phyloP scores from a whole-genome alignment of 768 basidiomycete species.

The Pleurotus cornucopiae region DNA sequence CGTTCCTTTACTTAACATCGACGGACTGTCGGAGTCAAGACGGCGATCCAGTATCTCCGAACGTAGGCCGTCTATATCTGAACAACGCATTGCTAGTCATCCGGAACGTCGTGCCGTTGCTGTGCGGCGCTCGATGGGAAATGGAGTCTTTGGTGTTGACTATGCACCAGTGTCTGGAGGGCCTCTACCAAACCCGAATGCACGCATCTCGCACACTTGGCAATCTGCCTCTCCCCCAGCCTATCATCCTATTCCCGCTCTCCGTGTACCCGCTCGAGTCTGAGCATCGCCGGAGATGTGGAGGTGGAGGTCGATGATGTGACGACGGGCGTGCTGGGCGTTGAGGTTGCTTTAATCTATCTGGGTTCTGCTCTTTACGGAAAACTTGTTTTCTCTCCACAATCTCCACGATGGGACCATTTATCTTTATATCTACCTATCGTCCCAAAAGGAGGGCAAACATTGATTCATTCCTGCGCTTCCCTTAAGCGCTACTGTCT shows the following conservation, averaged over 20 bases:
- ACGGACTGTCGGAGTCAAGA: conserved; percentile 1
- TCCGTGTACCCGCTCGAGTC: not conserved
- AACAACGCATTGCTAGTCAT: not conserved
- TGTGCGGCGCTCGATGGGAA: conserved; percentile 5
- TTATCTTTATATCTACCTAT: no score
- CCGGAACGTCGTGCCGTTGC: conserved; percentile 4
- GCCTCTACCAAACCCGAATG: conserved; percentile 56
- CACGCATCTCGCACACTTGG: conserved; percentile 44
- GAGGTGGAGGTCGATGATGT: not conserved
- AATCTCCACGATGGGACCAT: no score
- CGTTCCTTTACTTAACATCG: conserved; percentile 14
- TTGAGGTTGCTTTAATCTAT: no score
- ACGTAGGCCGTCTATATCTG: not conserved
- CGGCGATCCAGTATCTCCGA: conserved; percentile 5
- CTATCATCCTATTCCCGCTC: not conserved
- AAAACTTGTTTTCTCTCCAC: no score
- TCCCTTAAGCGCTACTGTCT: no score
- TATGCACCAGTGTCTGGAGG: conserved; percentile 14
- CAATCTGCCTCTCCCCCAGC: conserved; percentile 5
- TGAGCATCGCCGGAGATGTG: not conserved
- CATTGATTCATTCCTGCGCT: no score
- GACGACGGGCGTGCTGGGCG: no score
- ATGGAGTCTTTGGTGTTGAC: conserved; percentile 2
- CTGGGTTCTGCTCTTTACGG: no score
- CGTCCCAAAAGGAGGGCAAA: no score